phyloP scores from a whole-genome alignment of 1,284 basidiomycete species.

The Cryptococcus wingfieldii region DNA sequence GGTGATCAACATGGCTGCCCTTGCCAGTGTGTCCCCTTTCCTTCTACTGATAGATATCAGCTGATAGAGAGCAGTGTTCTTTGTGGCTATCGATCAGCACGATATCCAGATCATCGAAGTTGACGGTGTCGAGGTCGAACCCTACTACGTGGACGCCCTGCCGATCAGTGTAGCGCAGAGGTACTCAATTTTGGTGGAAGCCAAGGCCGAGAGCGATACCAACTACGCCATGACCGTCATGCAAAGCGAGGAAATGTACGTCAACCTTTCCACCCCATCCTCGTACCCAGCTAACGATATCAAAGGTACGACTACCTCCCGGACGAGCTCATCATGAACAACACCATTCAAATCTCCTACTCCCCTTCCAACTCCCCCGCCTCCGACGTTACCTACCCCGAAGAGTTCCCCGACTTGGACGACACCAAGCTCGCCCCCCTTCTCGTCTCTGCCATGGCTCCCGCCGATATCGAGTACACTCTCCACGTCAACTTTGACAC shows the following conservation, averaged over 20 bases:
- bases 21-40: constrained; percentile 34
- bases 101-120: constrained; percentile 84
- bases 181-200: constrained; percentile 87
- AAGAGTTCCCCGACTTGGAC: constrained; percentile 42
- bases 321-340: constrained; percentile 65
- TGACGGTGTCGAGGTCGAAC: constrained; percentile 78
- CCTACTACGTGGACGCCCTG: constrained; percentile 65
- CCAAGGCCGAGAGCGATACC: constrained; percentile 71
- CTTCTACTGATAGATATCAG: neutral
- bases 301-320: constrained; percentile 80
- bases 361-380: constrained; percentile 46
- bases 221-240: constrained; percentile 90
- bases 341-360: constrained; percentile 70
- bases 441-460: constrained; percentile 34
- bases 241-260: constrained; percentile 64
- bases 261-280: neutral
- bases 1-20: constrained; percentile 67
- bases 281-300: neutral
- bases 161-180: constrained; percentile 80
- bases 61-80: constrained; percentile 55
- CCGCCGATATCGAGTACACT: constrained; percentile 42
- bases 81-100: constrained; percentile 87
- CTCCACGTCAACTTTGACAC: constrained; percentile 46
- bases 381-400: constrained; percentile 10
- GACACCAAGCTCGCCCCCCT: constrained; percentile 50